A percentile compares a stretch with the other conserved stretches of the same genome.
Evolutionary conservation across 495 filamentous ascomycete genomes (phyloP).

Genomic region (Talaromyces thailandensis): DNA sequence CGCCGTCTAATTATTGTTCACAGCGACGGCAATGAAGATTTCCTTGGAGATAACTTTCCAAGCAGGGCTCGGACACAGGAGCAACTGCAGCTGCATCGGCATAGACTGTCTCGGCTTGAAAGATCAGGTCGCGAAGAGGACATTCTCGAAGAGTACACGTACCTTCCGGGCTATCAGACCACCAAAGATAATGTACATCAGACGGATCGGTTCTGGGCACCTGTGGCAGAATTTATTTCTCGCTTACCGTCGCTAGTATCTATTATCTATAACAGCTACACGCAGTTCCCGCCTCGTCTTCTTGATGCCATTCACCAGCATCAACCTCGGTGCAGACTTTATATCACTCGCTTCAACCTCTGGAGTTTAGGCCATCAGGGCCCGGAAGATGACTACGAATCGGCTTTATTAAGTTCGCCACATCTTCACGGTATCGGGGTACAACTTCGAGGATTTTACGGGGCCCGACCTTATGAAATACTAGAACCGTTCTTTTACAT

Average conservation of each 20-base stretch:
- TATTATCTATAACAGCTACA: neutral
- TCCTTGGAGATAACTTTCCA: no score
- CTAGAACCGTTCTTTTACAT: neutral
- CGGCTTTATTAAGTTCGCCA: neutral
- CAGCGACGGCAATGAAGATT: neutral
- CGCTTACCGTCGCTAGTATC: neutral
- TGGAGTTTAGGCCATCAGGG: neutral
- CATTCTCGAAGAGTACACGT: neutral
- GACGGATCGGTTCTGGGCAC: neutral
- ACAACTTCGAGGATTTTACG: neutral
- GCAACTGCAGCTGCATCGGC: neutral
- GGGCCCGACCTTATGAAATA: neutral
- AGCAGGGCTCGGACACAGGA: neutral
- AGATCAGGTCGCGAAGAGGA: neutral
- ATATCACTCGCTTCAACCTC: neutral
- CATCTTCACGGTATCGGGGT: neutral
- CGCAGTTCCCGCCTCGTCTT: neutral
- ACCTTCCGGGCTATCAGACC: neutral
- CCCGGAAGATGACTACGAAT: neutral
- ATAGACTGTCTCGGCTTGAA: neutral
- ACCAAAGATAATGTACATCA: neutral
- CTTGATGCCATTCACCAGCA: neutral
- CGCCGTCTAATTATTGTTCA: neutral
- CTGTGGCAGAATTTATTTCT: neutral
- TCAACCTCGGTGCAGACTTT: neutral